phyloP scores from a whole-genome alignment of 2,329 filamentous ascomycete species.

The Neopestalotiopsis rosae region DNA sequence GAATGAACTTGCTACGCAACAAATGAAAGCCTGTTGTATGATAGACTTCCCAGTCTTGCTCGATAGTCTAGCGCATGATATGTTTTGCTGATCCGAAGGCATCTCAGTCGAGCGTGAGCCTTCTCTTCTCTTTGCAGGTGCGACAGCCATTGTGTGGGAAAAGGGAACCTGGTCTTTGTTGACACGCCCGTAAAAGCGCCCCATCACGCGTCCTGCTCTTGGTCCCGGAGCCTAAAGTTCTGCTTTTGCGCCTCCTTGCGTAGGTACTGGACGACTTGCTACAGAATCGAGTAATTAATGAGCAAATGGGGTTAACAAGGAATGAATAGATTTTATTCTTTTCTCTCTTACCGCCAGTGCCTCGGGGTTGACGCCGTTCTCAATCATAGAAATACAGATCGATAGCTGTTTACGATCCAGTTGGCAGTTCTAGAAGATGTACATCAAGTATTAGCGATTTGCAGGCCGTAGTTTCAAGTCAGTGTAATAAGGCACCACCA shows the following conservation, averaged over 20 bases:
- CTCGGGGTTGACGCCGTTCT: conserved; percentile 96
- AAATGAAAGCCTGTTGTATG: too few species aligned
- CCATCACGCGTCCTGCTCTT: not conserved
- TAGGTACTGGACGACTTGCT: conserved; percentile 67
- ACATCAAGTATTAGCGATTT: conserved; percentile 4
- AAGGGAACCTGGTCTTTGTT: too few species aligned
- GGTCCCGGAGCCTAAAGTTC: conserved; percentile 42
- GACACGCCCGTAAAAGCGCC: not conserved
- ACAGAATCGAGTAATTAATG: not conserved
- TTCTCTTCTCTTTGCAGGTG: too few species aligned
- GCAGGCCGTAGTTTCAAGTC: not conserved
- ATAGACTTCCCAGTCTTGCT: too few species aligned
- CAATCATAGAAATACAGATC: conserved; percentile 94
- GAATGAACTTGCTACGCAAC: too few species aligned
- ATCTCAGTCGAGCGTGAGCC: too few species aligned
- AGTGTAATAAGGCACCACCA: not conserved
- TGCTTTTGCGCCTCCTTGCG: conserved; percentile 60
- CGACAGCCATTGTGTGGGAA: too few species aligned
- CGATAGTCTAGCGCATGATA: too few species aligned
- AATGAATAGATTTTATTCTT: not conserved
- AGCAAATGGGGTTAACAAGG: too few species aligned
- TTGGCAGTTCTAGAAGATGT: conserved; percentile 76
- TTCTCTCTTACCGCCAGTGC: conserved; percentile 79
- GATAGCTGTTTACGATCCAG: conserved; percentile 90
- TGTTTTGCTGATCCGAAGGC: too few species aligned